phyloP scores from a whole-genome alignment of 2,329 filamentous ascomycete genomes.

The Ceratocystis colombiana region DNA sequence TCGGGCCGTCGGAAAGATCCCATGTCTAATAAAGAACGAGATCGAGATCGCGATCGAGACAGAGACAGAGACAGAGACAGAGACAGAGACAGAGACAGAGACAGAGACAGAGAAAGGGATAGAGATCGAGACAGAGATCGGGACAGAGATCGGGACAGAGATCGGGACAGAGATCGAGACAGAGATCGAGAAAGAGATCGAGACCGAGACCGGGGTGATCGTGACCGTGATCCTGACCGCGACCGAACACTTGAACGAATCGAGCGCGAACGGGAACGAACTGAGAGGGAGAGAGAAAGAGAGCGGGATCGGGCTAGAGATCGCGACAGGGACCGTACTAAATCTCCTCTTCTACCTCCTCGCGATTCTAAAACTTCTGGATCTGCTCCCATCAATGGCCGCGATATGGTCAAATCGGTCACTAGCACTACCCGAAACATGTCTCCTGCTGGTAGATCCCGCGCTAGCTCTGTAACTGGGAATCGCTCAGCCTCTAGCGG shows the following conservation, averaged over 20 bases:
- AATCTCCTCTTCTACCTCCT: conserved; percentile 10
- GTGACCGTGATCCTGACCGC: conserved; percentile 3
- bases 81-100: background rate
- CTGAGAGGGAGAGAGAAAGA: conserved; percentile 22
- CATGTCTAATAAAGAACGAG: conserved; percentile 12
- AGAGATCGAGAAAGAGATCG: conserved; percentile 16
- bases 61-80: conserved; percentile 17
- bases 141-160: background rate
- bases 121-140: background rate
- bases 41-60: conserved; percentile 18
- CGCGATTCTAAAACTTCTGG: conserved; percentile 14
- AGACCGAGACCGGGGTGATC: conserved; percentile 9
- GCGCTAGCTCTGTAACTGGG: conserved; percentile 36
- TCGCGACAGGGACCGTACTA: conserved; percentile 17
- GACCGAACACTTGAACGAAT: background rate
- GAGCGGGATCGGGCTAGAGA: background rate
- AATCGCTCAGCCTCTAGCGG: conserved; percentile 9
- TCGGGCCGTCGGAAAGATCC: conserved; percentile 14
- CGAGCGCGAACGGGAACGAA: background rate
- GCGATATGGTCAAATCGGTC: conserved; percentile 31
- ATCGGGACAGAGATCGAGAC: background rate
- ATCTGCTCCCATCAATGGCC: conserved; percentile 33
- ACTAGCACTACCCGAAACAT: conserved; percentile 29
- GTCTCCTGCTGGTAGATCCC: conserved; percentile 34
- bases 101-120: background rate